These are phyloP conservation scores for Pulveroboletus ravenelii DNA, from an alignment of 768 basidiomycete species.

Conservation along the genomic window DNA sequence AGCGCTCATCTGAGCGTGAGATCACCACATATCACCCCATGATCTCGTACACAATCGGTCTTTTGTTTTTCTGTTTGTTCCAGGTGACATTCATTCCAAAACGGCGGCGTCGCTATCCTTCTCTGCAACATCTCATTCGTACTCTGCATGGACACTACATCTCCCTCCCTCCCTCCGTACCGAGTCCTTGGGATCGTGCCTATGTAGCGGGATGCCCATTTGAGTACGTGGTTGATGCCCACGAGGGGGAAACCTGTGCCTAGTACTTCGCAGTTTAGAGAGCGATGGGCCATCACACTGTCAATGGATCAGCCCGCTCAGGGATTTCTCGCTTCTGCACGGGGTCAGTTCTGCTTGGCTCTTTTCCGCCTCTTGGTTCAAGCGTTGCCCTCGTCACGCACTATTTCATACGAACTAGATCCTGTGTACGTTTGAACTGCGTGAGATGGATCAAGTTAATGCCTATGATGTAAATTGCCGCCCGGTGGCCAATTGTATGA, in stretches of 20 bases:
- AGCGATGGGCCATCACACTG: too few species aligned
- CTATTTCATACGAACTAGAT: not conserved
- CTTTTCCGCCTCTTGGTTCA: not conserved
- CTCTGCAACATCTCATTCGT: too few species aligned
- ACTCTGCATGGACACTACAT: too few species aligned
- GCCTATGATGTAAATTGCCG: conserved; percentile 11
- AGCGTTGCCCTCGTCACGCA: not conserved
- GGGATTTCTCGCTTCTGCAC: too few species aligned
- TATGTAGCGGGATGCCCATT: too few species aligned
- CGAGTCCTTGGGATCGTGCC: too few species aligned
- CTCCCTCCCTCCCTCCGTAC: too few species aligned
- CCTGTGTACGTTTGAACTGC: not conserved
- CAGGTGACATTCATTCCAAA: too few species aligned
- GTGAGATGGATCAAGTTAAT: not conserved
- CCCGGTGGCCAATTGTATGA: not conserved
- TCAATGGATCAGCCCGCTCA: too few species aligned
- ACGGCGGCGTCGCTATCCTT: not conserved
- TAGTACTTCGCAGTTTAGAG: too few species aligned
- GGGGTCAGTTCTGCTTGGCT: not conserved
- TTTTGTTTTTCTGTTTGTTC: not conserved
- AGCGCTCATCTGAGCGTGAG: not conserved
- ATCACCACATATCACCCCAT: not conserved
- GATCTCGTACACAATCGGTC: not conserved
- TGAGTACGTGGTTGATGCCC: too few species aligned
- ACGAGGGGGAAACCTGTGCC: too few species aligned